A percentile compares a stretch with the other conserved stretches of the same genome.
Conservation (phyloP, 2,329 filamentous ascomycete species). For the Monosporascus sp. region DNA sequence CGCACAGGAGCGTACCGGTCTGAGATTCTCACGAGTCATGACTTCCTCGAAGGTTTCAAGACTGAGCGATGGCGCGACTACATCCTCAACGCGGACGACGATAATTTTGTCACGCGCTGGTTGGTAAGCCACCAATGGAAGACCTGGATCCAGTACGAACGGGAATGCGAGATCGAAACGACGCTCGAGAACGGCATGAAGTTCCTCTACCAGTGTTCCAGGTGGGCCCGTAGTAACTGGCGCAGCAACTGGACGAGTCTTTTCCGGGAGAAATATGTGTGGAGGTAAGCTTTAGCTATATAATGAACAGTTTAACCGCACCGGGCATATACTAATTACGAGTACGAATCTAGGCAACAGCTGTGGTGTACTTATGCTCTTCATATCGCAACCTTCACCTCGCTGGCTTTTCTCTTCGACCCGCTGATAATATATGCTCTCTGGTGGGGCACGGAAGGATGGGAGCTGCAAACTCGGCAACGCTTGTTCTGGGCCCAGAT, state of each 20-base stretch:
- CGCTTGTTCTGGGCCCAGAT: conserved; percentile 58
- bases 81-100: conserved; percentile 92
- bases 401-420: conserved; percentile 77
- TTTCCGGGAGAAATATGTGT: conserved; percentile 75
- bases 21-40: conserved; percentile 76
- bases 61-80: conserved; percentile 86
- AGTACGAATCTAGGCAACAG: conserved; percentile 59
- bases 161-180: conserved; percentile 85
- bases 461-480: conserved; percentile 47
- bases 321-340: conserved; percentile 10
- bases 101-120: conserved; percentile 98
- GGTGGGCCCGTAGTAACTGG: conserved; percentile 98
- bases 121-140: conserved; percentile 88
- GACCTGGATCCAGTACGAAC: conserved; percentile 92
- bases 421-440: conserved; percentile 64
- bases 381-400: conserved; percentile 87
- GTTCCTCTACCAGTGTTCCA: conserved; percentile 87
- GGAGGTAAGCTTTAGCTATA: conserved; percentile 58
- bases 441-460: conserved; percentile 61
- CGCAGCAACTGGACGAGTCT: conserved; percentile 92
- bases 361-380: conserved; percentile 92
- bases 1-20: conserved; percentile 89
- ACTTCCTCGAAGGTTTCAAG: conserved; percentile 84
- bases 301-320: too few relatives aligned
- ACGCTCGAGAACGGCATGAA: conserved; percentile 85